Conservation (phyloP, 176 grass and related monocot species). For the Avena sativa region DNA sequence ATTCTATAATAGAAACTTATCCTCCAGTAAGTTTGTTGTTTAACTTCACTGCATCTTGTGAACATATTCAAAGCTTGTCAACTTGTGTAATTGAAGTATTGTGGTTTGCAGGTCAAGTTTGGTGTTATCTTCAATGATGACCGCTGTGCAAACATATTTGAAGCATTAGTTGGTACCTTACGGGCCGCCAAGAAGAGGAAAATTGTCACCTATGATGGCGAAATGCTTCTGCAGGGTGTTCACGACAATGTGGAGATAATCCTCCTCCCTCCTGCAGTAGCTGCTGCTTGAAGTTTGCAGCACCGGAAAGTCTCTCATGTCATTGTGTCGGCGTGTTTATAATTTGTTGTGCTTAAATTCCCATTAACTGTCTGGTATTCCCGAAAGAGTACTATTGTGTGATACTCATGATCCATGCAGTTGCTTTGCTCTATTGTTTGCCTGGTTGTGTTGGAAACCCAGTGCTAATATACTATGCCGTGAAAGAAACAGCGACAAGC, state of each 20-base stretch:
- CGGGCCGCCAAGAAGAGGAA: slow-evolving; percentile 86
- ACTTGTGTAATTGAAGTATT: background rate
- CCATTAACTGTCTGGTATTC: slow-evolving; percentile 32
- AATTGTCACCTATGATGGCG: slow-evolving; percentile 71
- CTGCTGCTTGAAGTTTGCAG: slow-evolving; percentile 37
- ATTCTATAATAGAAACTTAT: background rate
- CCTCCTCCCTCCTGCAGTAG: slow-evolving; percentile 53
- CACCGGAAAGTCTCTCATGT: background rate
- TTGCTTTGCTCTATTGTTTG: slow-evolving; percentile 8
- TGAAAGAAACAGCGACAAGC: background rate
- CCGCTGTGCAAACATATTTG: slow-evolving; percentile 89
- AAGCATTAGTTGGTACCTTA: slow-evolving; percentile 88
- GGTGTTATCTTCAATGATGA: slow-evolving; percentile 97
- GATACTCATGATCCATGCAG: slow-evolving; percentile 25
- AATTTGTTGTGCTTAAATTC: slow-evolving; percentile 27
- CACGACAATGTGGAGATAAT: slow-evolving; percentile 94
- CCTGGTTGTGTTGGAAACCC: background rate
- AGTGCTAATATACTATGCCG: background rate
- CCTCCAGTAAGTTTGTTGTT: background rate
- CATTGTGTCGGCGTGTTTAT: background rate
- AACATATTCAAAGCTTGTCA: background rate
- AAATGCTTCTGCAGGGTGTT: slow-evolving; percentile 90
- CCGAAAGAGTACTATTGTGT: slow-evolving; percentile 4
- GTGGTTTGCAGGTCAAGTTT: slow-evolving; percentile 70
- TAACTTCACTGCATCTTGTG: background rate